Evolutionary conservation across 225 moss, liverwort and hornwort species (phyloP), one percentile per base, ranked within the genome.

Genomic region (Sphagnum tenellum): DNA sequence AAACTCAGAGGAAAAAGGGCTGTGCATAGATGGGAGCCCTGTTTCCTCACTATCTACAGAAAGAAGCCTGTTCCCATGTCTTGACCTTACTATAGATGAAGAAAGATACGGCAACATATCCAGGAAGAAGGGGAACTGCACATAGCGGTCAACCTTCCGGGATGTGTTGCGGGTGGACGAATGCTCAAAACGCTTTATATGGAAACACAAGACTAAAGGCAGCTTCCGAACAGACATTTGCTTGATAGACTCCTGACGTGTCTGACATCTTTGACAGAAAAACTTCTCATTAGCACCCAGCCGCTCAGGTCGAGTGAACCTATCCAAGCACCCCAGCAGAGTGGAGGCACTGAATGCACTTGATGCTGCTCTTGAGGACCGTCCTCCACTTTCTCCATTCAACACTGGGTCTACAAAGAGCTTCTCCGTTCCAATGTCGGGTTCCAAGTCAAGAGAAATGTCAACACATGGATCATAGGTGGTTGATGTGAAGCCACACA

Each of bases 401-500:
- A 82, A 75, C 48, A 79, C 72, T 1, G 83, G 79, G 62, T 89
- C 94, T 59, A 86, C 60, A 56, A 86, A 86, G 50, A 73, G 76
- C 69, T 85, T 92, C 56, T 89, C 87, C 66, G 81, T 77, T 60
- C 84, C 85, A 49, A 90, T 88, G 59, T 90, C 90, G 50, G 94
- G 90, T 77, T 94, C 94, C 45, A 94, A 76, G 58, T 94, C 94
- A 60, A 94, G 71, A 11, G 94, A 94, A 55, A 94, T 85, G 70
- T 94, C 94, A 64, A 94, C 94, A 71, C 94, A 94, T 57, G 94
- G 94, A 70, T 94, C 94, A 73, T 88, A 86, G 53, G 94, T 94
- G 48, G 94, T 94, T 59, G 94, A 94, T 14, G 90, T 90, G 76
- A 90, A 94, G 46, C 90, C 88, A 84, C 94, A 94, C 62, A 86